Evolutionary conservation across 495 filamentous ascomycete species (phyloP).

Genomic region (Daldinia caldariorum): DNA sequence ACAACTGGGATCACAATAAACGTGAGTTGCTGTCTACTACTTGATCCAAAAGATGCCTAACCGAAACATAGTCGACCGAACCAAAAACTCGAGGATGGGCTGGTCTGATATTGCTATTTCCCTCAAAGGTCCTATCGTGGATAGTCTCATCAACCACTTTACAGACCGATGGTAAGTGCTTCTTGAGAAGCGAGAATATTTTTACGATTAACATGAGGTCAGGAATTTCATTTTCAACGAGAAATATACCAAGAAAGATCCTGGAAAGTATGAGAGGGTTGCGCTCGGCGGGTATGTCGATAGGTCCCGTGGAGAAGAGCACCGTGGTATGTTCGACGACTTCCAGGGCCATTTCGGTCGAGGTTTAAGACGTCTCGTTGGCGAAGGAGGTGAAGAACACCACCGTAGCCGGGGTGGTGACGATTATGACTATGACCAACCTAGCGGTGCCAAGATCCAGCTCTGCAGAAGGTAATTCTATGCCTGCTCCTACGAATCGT

Average conservation of each 20-base stretch:
- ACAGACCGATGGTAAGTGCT: conserved; percentile 74
- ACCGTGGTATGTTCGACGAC: conserved; percentile 52
- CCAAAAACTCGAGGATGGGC: conserved; percentile 85
- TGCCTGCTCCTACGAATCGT: conserved; percentile 18
- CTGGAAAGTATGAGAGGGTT: conserved; percentile 69
- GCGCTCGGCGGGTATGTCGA: conserved; percentile 36
- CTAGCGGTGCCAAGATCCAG: conserved; percentile 48
- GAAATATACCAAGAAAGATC: conserved; percentile 78
- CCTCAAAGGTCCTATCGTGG: conserved; percentile 79
- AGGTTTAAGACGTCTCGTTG: conserved; percentile 49
- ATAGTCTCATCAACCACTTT: conserved; percentile 83
- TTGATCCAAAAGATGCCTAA: conserved; percentile 30
- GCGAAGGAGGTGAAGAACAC: conserved; percentile 44
- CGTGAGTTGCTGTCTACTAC: conserved; percentile 46
- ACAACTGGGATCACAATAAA: conserved; percentile 86
- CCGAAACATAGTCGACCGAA: conserved; percentile 68
- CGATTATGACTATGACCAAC: conserved; percentile 16
- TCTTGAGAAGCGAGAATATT: background rate
- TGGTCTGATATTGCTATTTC: conserved; percentile 92
- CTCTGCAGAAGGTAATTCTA: conserved; percentile 54
- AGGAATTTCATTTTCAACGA: conserved; percentile 86
- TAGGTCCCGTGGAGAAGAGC: conserved; percentile 32
- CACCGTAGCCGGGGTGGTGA: conserved; percentile 40
- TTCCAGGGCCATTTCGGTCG: conserved; percentile 59
- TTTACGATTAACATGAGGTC: conserved; percentile 6